Percentiles rank a stretch among this genome's conserved stretches.
Evolutionary conservation across 2,329 filamentous ascomycete species (phyloP).

Genomic region (Colletotrichum trifolii): DNA sequence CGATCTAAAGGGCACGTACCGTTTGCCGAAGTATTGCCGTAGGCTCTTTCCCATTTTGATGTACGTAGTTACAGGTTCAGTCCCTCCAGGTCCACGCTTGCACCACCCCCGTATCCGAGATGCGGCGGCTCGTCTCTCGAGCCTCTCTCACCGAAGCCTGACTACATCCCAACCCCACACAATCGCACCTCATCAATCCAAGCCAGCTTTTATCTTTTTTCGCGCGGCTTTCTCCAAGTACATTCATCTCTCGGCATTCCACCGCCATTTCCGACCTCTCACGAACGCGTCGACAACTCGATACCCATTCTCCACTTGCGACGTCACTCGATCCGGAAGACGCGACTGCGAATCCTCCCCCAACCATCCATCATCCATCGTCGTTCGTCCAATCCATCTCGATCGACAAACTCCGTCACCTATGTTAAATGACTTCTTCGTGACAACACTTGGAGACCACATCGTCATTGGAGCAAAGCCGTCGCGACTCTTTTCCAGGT

Average conservation of each 20-base stretch:
- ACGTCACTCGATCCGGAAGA: constrained; percentile 34
- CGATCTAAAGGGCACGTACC: too few species aligned
- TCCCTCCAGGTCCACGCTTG: constrained; percentile 19
- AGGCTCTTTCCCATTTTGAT: constrained; percentile 12
- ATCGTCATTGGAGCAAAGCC: neutral
- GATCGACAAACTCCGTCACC: constrained; percentile 22
- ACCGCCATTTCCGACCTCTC: neutral
- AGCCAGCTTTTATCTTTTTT: constrained; percentile 16
- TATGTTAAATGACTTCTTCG: constrained; percentile 25
- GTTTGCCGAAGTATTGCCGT: constrained; percentile 32
- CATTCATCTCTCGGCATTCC: neutral
- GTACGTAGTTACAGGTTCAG: neutral
- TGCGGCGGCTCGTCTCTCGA: constrained; percentile 34
- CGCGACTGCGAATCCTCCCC: constrained; percentile 13
- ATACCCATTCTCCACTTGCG: constrained; percentile 23
- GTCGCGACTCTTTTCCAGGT: constrained; percentile 13
- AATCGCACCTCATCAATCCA: constrained; percentile 26
- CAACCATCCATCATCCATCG: constrained; percentile 16
- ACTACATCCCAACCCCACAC: constrained; percentile 37
- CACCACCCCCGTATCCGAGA: constrained; percentile 28
- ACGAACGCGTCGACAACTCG: constrained; percentile 1
- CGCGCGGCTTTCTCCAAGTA: neutral
- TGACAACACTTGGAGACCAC: constrained; percentile 20
- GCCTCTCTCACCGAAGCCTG: constrained; percentile 33
- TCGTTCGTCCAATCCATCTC: constrained; percentile 12